Conservation (phyloP, 768 basidiomycete species). For the Cyclocybe cylindracea region DNA sequence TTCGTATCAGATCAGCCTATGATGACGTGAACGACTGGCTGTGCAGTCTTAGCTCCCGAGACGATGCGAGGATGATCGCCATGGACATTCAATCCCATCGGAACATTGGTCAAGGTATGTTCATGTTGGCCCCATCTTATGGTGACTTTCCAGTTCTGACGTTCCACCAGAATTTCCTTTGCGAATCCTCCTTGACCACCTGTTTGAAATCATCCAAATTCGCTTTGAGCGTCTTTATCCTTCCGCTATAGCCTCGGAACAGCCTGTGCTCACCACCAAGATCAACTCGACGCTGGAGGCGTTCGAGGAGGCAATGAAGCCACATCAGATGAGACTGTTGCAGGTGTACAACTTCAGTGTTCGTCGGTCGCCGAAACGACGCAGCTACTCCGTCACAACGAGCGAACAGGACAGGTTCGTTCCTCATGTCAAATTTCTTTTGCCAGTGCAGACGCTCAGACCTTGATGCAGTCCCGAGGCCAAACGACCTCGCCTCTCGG, state of each 20-base stretch:
- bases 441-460: no score
- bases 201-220: conserved; percentile 42
- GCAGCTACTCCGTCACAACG: conserved; percentile 42
- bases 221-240: conserved; percentile 24
- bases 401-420: conserved; percentile 40
- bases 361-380: conserved; percentile 49
- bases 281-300: conserved; percentile 32
- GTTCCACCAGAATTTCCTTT: conserved; percentile 44
- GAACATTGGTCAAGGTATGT: conserved; percentile 46
- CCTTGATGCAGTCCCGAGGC: conserved; percentile 21
- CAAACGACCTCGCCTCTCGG: conserved; percentile 48
- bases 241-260: conserved; percentile 9
- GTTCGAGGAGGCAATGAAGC: conserved; percentile 30
- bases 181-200: conserved; percentile 48
- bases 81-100: conserved; percentile 44
- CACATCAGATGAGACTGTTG: conserved; percentile 38
- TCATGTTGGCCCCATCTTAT: neutral
- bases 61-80: conserved; percentile 33
- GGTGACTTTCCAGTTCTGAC: neutral
- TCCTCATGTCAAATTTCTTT: neutral
- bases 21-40: conserved; percentile 43
- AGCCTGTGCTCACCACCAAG: conserved; percentile 27
- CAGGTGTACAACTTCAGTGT: conserved; percentile 38
- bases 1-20: conserved; percentile 39
- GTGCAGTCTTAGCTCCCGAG: conserved; percentile 22